A percentile compares a stretch with the other conserved stretches of the same genome.
Evolutionary conservation across 306 rosid species (phyloP).

Genomic region (Hippophae tibetana): DNA sequence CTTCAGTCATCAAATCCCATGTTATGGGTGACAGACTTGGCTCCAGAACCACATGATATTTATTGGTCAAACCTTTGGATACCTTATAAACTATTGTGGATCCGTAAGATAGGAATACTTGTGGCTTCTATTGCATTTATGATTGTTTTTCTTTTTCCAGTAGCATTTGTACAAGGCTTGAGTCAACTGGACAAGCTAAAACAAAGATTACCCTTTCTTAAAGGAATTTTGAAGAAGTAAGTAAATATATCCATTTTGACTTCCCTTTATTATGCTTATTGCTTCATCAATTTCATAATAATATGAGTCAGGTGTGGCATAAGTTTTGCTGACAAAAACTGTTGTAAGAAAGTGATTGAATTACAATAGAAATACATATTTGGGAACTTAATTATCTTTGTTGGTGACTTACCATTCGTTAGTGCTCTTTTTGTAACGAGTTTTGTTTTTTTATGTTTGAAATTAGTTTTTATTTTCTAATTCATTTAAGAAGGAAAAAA

Average conservation of each 20-base stretch:
- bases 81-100: constrained; percentile 82
- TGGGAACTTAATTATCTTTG: no score
- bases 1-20: constrained; percentile 94
- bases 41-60: constrained; percentile 85
- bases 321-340: no score
- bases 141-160: constrained; percentile 73
- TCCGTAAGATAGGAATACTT: constrained; percentile 63
- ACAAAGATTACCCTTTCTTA: constrained; percentile 56
- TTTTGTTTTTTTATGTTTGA: no score
- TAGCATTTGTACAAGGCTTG: constrained; percentile 76
- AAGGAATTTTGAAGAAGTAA: constrained; percentile 55
- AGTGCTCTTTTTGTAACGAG: no score
- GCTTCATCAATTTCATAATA: neutral
- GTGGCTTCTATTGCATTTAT: constrained; percentile 60
- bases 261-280: neutral
- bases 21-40: constrained; percentile 77
- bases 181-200: constrained; percentile 68
- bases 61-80: constrained; percentile 90
- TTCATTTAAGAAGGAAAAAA: no score
- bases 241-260: neutral
- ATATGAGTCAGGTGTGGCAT: neutral
- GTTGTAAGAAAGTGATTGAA: no score
- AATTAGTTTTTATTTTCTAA: no score
- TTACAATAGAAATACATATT: no score
- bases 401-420: no score